These are phyloP conservation scores for Eustoma russellianum DNA, from an alignment of 257 asterid species.

Conservation along the genomic window DNA sequence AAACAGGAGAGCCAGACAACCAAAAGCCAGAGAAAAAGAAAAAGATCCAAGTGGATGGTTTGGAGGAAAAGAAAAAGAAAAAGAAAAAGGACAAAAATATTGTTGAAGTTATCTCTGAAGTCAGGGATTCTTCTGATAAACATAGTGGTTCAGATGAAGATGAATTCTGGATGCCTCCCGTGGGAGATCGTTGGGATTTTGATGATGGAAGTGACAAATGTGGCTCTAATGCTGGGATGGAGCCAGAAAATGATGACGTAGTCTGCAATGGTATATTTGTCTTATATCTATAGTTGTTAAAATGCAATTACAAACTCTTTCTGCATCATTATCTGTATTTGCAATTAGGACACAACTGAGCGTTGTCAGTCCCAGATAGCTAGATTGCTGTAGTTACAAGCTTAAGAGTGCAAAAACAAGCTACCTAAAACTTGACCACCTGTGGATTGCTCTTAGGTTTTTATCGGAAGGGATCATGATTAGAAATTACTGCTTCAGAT, in stretches of 20 bases:
- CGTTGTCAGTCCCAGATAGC: no score
- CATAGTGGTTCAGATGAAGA: conserved; percentile 44
- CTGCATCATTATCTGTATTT: no score
- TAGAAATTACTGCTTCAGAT: no score
- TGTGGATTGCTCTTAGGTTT: background rate
- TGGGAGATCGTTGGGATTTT: conserved; percentile 85
- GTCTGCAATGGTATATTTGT: conserved; percentile 45
- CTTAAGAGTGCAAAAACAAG: background rate
- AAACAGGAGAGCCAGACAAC: conserved; percentile 21
- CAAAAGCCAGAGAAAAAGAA: conserved; percentile 21
- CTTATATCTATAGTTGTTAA: background rate
- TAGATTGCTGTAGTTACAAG: background rate
- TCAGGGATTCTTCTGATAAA: conserved; percentile 39
- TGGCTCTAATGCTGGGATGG: conserved; percentile 61
- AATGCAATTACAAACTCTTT: no score
- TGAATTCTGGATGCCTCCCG: conserved; percentile 90
- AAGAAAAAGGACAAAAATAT: conserved; percentile 27
- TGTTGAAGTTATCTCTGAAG: conserved; percentile 36
- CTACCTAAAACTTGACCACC: background rate
- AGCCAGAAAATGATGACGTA: conserved; percentile 38
- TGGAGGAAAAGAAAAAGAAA: conserved; percentile 30
- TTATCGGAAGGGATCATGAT: no score
- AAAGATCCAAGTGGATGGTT: conserved; percentile 13
- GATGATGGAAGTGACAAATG: conserved; percentile 90
- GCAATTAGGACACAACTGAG: no score